These are phyloP conservation scores for Coleophoma crateriformis DNA, from an alignment of 2,329 filamentous ascomycete genomes.

Conservation along the genomic window DNA sequence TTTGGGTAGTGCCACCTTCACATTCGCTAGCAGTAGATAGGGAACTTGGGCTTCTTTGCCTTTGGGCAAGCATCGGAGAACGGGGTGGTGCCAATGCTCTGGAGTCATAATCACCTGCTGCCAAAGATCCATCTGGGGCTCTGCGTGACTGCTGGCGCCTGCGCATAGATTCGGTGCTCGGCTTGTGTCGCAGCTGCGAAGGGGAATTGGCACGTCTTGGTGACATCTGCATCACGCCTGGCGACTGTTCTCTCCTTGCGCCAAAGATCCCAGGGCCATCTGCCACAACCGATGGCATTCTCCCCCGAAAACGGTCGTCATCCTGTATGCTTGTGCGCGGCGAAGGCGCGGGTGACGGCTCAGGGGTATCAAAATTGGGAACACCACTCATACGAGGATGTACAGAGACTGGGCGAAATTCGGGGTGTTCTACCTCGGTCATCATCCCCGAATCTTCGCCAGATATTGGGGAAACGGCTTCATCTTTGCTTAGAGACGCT, in stretches of 20 bases:
- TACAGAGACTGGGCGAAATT: constrained; percentile 62
- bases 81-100: constrained; percentile 37
- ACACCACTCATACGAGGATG: constrained; percentile 63
- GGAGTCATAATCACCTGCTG: constrained; percentile 27
- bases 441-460: constrained; percentile 39
- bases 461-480: constrained; percentile 20
- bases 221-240: constrained; percentile 39
- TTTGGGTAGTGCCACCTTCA: constrained; percentile 56
- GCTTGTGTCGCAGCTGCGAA: constrained; percentile 11
- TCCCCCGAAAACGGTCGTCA: constrained; percentile 16
- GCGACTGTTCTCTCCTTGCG: constrained; percentile 52
- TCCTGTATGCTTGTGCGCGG: constrained; percentile 11
- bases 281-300: constrained; percentile 10
- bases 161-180: constrained; percentile 22
- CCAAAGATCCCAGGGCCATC: constrained; percentile 34
- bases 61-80: constrained; percentile 32
- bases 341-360: constrained; percentile 1
- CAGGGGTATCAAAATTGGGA: background rate
- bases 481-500: constrained; percentile 28
- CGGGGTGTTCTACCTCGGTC: constrained; percentile 47
- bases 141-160: constrained; percentile 13
- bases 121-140: constrained; percentile 16
- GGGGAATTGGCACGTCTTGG: constrained; percentile 4
- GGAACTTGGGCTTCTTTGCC: constrained; percentile 55
- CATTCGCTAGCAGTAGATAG: constrained; percentile 62